Base-by-base conservation (phyloP, 2,329 filamentous ascomycete species). In the Penicillium sp. region DNA sequence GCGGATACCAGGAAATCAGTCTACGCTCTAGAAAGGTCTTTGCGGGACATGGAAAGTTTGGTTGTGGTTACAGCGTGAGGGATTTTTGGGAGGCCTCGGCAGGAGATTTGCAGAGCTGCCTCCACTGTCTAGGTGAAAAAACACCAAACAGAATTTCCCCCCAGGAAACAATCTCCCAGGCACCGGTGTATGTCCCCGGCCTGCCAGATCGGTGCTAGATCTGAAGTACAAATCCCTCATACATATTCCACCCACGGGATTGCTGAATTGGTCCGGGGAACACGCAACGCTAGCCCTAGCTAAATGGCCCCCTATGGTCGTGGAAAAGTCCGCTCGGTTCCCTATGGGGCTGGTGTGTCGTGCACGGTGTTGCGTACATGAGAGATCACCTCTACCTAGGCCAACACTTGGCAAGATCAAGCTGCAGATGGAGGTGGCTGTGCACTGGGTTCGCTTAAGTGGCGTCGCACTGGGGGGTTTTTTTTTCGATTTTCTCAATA, bases 161-260 rank as follows among this genome's bases (percentile, higher is more conserved):
- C 38, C 24, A 9, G 21, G 21, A 38, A 44, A 44, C 28, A 9
- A 45, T 39, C 49, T 18, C 45, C 53, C 45, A 44, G 41, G 24
- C 26, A 45, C 39, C 18, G 31, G 38, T 23, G 29, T 26, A 28
- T 43, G 42, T 45, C 49, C 49, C 51, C 54, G 51, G 51, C 34
- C 54, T 59, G 48, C 58, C 58, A 58, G 49, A 61, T 61, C 52
- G 59, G 58, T 57, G 53, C 51, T 56, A 58, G 60, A 58, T 52
- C 51, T 54, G 9, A 39, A 29, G 51, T 47, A 54, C 52, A 60
- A 60, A 62, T 61, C 42, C 60, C 60, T 63, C 60, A 63, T 62
- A 60, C 39, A 50, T 55, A 47, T 52, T 52, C 24, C 39, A 15
- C 18, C 38, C 15, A n/a, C 45, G 31, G 44, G 5, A 26, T 21